Conservation (phyloP, 2,329 filamentous ascomycete genomes). For the Harringtonia aguacate region DNA sequence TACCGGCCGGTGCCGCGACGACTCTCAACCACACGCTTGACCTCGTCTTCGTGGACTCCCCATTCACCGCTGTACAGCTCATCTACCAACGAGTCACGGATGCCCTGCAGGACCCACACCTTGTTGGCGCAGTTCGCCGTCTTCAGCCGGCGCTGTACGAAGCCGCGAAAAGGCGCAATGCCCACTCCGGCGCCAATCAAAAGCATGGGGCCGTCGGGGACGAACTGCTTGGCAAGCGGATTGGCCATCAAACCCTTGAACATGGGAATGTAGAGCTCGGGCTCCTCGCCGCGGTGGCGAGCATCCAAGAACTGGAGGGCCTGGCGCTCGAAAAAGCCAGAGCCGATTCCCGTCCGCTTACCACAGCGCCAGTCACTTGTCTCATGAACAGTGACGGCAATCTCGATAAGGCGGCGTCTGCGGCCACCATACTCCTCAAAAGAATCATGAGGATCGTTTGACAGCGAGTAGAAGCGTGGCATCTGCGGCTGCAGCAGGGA, state of each 20-base stretch:
- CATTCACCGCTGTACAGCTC: slow-evolving; percentile 96
- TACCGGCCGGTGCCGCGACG: slow-evolving; percentile 73
- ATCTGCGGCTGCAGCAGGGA: slow-evolving; percentile 78
- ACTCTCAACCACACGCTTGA: slow-evolving; percentile 72
- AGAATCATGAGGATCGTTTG: slow-evolving; percentile 81
- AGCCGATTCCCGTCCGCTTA: slow-evolving; percentile 72
- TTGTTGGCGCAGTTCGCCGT: slow-evolving; percentile 96
- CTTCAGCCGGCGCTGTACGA: slow-evolving; percentile 87
- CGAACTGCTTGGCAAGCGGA: slow-evolving; percentile 83
- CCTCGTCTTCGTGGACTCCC: slow-evolving; percentile 81
- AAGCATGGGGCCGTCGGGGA: slow-evolving; percentile 91
- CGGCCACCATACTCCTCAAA: slow-evolving; percentile 29
- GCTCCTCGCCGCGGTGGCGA: slow-evolving; percentile 47
- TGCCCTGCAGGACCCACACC: slow-evolving; percentile 91
- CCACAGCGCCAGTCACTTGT: slow-evolving; percentile 66
- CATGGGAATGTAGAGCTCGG: slow-evolving; percentile 77
- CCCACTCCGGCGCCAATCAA: slow-evolving; percentile 94
- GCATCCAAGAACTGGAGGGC: slow-evolving; percentile 62
- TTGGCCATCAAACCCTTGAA: slow-evolving; percentile 98
- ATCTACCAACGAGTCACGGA: slow-evolving; percentile 88
- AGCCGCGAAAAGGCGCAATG: slow-evolving; percentile 94
- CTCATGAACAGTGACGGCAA: slow-evolving; percentile 95
- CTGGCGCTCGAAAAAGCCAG: slow-evolving; percentile 84
- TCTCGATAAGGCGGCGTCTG: slow-evolving; percentile 72
- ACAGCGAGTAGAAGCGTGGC: slow-evolving; percentile 97